Conservation (phyloP, 306 rosid species). For the Vicia sativa region DNA sequence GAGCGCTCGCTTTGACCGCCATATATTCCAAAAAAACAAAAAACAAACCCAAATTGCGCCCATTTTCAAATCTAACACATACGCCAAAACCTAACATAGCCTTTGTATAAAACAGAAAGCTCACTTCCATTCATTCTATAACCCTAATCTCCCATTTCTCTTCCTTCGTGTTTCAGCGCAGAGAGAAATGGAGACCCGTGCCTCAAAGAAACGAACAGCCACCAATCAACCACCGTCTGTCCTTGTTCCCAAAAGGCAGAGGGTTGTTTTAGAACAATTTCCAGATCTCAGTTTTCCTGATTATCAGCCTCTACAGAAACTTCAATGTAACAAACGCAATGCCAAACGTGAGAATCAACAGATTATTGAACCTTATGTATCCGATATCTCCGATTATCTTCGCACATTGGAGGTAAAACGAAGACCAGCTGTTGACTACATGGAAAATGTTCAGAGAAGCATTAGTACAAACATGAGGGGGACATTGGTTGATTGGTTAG, state of each 20-base stretch:
- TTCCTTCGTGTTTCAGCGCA: not conserved
- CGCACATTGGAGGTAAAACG: constrained; percentile 70
- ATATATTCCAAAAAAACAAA: too few species aligned
- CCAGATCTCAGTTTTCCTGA: constrained; percentile 27
- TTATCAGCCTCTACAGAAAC: constrained; percentile 12
- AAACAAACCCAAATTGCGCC: too few species aligned
- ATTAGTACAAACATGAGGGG: constrained; percentile 72
- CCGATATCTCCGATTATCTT: constrained; percentile 52
- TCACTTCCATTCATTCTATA: not conserved
- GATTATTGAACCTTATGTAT: not conserved
- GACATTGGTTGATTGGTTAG: constrained; percentile 85
- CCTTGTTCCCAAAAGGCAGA: constrained; percentile 37
- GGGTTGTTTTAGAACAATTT: constrained; percentile 62
- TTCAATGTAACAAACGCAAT: not conserved
- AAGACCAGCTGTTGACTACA: constrained; percentile 58
- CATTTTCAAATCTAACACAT: too few species aligned
- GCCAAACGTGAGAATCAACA: not conserved
- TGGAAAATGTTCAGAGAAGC: constrained; percentile 61
- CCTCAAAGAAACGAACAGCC: not conserved
- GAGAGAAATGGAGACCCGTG: not conserved
- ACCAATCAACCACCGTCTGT: not conserved
- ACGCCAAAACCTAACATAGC: too few species aligned
- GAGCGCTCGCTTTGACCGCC: too few species aligned
- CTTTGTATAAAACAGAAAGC: not conserved
- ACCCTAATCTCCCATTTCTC: not conserved